Base-by-base conservation (phyloP, 192 early-diverging fungal genomes). In the Backusella tarrabulga region DNA sequence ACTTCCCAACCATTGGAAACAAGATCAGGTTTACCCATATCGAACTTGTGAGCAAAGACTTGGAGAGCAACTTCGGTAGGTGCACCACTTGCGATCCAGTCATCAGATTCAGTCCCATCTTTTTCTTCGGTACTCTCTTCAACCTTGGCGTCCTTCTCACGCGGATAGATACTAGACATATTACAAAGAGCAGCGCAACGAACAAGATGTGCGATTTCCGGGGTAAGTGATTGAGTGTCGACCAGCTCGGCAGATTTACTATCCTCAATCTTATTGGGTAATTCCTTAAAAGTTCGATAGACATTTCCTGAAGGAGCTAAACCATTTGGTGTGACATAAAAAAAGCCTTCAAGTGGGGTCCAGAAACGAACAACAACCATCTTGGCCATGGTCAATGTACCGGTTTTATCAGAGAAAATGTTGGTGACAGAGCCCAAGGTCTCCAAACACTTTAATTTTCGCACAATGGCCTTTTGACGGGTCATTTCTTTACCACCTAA, bases 391-490 rank as follows among this genome's bases (percentile, higher is more conserved):
- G 97, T 98, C 36, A 97, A 83, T 14, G 97, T 98, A 17, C 97
- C 97, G 0, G 91, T 92, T 86, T 98, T 98, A 78, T 97, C 97
- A 2, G 96, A 97, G 82, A 95, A 98, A 84, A 98, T 98, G 75
- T 94, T 92, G 44, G 94, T 96, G 7, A 98, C 92, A 3, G 95
- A 95, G 4, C 97, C 97, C 21, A 98, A 84, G 11, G 94, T 95
- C 85, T 98, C 97, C 1, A 98, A 90, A 14, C 93, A 93, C 32
- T 92, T 92, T 12, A 97, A 83, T 80, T 95, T 95, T 75, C 96
- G 90, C 11, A 98, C 96, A 73, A 98, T 92, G 4, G 96, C 97
- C 75, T 94, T 92, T 71, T 91, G 87, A 68, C 88, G 87, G 32
- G 97, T 92, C 95, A 98, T 94, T 66, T 94, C 81, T 67, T 85